Base-by-base conservation (phyloP, 169 alveolate species). In the Eimeria praecox region DNA sequence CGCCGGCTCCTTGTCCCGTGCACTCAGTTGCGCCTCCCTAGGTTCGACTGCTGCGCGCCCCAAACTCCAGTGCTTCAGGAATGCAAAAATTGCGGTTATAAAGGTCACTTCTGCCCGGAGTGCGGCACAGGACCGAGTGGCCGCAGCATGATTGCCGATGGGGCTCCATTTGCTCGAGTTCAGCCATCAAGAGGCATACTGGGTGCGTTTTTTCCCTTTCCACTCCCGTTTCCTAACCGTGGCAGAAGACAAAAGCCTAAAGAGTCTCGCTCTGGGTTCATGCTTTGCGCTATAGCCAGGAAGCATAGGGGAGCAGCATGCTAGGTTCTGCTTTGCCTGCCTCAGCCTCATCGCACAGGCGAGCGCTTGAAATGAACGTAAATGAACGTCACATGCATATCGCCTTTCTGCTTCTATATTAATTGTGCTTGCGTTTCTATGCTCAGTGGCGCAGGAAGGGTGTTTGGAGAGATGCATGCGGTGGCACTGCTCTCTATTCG, bases 401-500 rank as follows among this genome's bases (percentile, higher is more conserved):
- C 33, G 33, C 42, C 78, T 27, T 16, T 71, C 33, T 35, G 46
- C n/a, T 64, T 40, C 3, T 64, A 18, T 71, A 16, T 54, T 46
- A 35, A 83, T 83, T 54, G 18, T 38, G 9, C 35, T 40, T 52
- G 59, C 42, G 52, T 38, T 66, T 73, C n/a, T 52, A n/a, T 44
- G 52, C 46, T 14, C 66, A 89, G 94, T 64, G 44, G 59, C 83
- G 33, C 66, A 66, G 44, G 94, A 93, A 49, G 86, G 88, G 12
- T 80, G 93, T 75, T 38, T 82, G 62, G 94, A 93, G 44, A 62
- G 93, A 12, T 66, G 64, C 88, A 88, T 77, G 88, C 88, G 88
- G 40, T 93, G 96, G 96, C 96, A 83, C 88, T 93, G 96, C 46
- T 82, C 96, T 38, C 86, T 93, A 33, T 93, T 87, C 42, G 93